These are phyloP conservation scores for Hypoxylon lenormandii DNA, from an alignment of 495 filamentous ascomycete species.

Conservation along the genomic window DNA sequence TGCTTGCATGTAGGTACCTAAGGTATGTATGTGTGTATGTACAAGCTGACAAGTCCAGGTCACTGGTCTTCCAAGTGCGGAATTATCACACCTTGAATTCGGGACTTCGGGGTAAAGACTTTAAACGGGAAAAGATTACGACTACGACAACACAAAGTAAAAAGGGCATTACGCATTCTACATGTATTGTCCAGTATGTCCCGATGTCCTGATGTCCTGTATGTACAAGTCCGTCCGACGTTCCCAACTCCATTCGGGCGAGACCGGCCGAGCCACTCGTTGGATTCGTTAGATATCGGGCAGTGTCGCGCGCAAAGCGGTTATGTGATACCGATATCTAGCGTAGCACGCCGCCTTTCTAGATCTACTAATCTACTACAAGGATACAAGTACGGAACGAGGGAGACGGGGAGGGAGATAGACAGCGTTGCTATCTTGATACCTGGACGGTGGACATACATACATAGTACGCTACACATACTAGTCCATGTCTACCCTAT, in stretches of 20 bases:
- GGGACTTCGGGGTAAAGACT: conserved; percentile 36
- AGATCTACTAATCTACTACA: conserved; percentile 17
- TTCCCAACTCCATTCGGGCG: conserved; percentile 21
- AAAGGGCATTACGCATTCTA: not conserved
- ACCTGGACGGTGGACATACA: too few species aligned
- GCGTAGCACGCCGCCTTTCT: conserved; percentile 14
- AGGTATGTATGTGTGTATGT: too few species aligned
- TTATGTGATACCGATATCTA: conserved; percentile 25
- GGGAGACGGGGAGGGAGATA: not conserved
- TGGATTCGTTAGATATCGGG: conserved; percentile 25
- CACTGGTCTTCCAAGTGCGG: too few species aligned
- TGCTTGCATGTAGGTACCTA: too few species aligned
- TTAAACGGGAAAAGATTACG: not conserved
- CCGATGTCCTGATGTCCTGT: too few species aligned
- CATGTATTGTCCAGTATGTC: too few species aligned
- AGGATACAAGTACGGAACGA: not conserved
- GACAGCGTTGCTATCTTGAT: conserved; percentile 13
- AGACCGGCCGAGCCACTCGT: conserved; percentile 25
- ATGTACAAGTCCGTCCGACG: not conserved
- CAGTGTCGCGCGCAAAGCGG: conserved; percentile 32
- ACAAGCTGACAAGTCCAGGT: too few species aligned
- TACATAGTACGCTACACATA: not conserved
- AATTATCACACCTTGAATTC: conserved; percentile 11
- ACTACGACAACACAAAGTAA: conserved; percentile 4
- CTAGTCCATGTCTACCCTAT: conserved; percentile 4